phyloP scores from a whole-genome alignment of 1,284 basidiomycete genomes.

The Malassezia globosa region DNA sequence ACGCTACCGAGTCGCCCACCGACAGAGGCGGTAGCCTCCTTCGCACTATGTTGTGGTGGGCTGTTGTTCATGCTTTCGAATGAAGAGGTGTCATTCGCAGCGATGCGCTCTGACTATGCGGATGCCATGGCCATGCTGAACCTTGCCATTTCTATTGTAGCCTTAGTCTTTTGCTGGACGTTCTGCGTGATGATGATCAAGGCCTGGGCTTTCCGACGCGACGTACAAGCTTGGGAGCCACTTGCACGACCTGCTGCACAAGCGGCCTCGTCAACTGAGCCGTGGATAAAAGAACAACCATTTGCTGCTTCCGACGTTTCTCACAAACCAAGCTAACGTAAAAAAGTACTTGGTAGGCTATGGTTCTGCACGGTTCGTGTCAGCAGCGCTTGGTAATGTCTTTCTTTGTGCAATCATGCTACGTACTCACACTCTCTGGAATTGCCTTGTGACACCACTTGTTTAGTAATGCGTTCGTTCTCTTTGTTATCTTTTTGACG shows the following conservation, averaged over 20 bases:
- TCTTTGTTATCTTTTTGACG: no score
- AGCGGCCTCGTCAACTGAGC: background rate
- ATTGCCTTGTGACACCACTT: no score
- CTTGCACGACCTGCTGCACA: background rate
- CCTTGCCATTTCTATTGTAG: conserved; percentile 33
- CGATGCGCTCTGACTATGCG: conserved; percentile 79
- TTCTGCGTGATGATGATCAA: conserved; percentile 37
- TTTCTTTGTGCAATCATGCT: no score
- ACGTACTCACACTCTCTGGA: no score
- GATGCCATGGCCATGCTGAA: conserved; percentile 54
- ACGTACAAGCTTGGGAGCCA: conserved; percentile 1
- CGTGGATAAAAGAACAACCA: background rate
- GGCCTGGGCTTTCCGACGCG: conserved; percentile 31
- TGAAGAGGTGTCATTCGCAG: conserved; percentile 78
- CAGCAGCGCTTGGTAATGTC: no score
- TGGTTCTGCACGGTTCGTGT: no score
- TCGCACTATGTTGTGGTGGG: conserved; percentile 77
- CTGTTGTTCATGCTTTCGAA: conserved; percentile 81
- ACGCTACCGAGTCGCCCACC: conserved; percentile 82
- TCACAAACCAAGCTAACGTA: no score
- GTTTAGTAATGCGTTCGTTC: no score
- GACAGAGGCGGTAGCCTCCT: conserved; percentile 76
- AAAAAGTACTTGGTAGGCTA: no score
- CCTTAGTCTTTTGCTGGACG: conserved; percentile 33
- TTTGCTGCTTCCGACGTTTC: background rate